These are phyloP conservation scores for Stephanocyclus meneghinianus DNA, from an alignment of 352 stramenopile genomes.

Conservation along the genomic window DNA sequence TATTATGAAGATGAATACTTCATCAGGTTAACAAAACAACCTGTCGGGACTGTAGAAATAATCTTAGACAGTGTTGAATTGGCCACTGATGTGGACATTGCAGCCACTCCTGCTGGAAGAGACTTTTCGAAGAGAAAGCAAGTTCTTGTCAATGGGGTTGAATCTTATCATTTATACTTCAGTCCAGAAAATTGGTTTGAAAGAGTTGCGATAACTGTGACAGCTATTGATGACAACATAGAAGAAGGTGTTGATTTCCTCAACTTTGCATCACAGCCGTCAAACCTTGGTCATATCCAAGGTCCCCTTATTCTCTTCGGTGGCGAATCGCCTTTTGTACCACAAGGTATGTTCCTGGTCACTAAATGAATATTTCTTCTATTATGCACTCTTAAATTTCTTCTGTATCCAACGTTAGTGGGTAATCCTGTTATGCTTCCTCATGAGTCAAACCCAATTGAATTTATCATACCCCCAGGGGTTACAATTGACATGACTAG, in stretches of 20 bases:
- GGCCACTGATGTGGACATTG: slow-evolving; percentile 21
- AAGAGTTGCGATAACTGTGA: slow-evolving; percentile 26
- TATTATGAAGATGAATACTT: slow-evolving; percentile 44
- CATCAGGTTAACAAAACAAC: slow-evolving; percentile 34
- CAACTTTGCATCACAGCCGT: slow-evolving; percentile 51
- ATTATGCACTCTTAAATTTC: too few species aligned
- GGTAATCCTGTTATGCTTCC: slow-evolving; percentile 40
- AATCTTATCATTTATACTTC: slow-evolving; percentile 26
- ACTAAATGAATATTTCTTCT: too few species aligned
- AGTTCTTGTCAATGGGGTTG: slow-evolving; percentile 27
- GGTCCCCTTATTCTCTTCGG: slow-evolving; percentile 41
- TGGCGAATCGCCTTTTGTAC: slow-evolving; percentile 28
- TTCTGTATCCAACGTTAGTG: neutral
- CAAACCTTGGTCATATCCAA: slow-evolving; percentile 45
- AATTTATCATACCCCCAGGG: slow-evolving; percentile 4
- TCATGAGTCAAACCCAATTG: slow-evolving; percentile 23
- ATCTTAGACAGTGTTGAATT: slow-evolving; percentile 22
- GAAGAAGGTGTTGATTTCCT: slow-evolving; percentile 51
- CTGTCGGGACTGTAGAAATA: slow-evolving; percentile 26
- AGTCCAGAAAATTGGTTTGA: slow-evolving; percentile 25
- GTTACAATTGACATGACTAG: slow-evolving; percentile 33
- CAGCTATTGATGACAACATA: slow-evolving; percentile 44
- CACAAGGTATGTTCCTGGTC: neutral
- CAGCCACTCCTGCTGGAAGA: slow-evolving; percentile 18
- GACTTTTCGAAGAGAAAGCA: slow-evolving; percentile 27